Percentiles rank a stretch among this genome's conserved stretches.
Conservation (phyloP, 768 basidiomycete species). For the Boletus fagicola region DNA sequence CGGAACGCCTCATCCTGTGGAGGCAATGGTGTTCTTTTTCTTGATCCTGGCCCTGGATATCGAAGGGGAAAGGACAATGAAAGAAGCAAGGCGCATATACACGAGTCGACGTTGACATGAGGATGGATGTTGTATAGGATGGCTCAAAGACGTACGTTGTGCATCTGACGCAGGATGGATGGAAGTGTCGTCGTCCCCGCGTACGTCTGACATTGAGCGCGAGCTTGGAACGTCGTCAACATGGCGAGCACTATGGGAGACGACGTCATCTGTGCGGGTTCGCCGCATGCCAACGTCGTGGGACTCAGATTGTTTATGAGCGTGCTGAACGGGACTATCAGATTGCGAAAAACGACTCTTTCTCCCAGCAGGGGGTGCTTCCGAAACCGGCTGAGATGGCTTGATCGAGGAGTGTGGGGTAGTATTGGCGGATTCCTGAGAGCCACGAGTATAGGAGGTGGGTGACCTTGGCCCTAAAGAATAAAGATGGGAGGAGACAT, state of each 20-base stretch:
- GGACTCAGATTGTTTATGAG: conserved; percentile 12
- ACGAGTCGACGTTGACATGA: conserved; percentile 28
- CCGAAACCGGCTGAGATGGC: conserved; percentile 13
- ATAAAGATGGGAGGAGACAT: conserved; percentile 33
- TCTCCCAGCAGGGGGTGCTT: conserved; percentile 8
- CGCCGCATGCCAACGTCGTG: conserved; percentile 20
- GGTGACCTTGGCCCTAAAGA: conserved; percentile 44
- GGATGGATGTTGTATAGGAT: conserved; percentile 28
- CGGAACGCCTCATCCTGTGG: conserved; percentile 35
- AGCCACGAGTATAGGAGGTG: conserved; percentile 32
- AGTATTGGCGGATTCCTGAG: conserved; percentile 21
- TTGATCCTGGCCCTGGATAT: conserved; percentile 31
- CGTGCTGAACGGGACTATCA: conserved; percentile 12
- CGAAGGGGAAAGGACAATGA: conserved; percentile 19
- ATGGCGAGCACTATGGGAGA: conserved; percentile 9
- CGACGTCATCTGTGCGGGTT: conserved; percentile 19
- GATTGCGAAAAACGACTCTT: conserved; percentile 27
- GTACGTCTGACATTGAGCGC: conserved; percentile 18
- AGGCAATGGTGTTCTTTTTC: conserved; percentile 38
- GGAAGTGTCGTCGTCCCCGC: conserved; percentile 20
- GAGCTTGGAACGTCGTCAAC: conserved; percentile 21
- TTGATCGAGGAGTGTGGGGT: conserved; percentile 15
- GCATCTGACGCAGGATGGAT: conserved; percentile 26
- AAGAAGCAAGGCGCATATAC: conserved; percentile 21
- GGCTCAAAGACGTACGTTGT: conserved; percentile 40